phyloP scores from a whole-genome alignment of 2,329 filamentous ascomycete species.

The Aspergillus sp. region DNA sequence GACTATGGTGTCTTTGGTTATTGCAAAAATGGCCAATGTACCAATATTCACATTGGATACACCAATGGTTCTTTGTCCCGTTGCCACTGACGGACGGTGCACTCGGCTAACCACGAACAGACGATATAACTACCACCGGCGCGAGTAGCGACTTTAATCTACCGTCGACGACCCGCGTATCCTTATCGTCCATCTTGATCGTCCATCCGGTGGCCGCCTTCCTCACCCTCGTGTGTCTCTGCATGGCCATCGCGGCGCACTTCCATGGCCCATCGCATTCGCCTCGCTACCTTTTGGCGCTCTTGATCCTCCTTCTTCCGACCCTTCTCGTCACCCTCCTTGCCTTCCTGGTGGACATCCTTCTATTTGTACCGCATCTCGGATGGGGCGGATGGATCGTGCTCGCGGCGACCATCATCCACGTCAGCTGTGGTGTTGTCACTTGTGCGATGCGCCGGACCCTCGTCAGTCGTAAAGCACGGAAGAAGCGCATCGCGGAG shows the following conservation, averaged over 20 bases:
- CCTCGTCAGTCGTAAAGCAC: constrained; percentile 85
- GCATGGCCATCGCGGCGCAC: constrained; percentile 77
- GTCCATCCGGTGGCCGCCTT: constrained; percentile 89
- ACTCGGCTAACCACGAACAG: constrained; percentile 15
- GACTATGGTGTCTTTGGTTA: constrained; percentile 93
- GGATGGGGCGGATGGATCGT: constrained; percentile 95
- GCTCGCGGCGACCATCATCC: constrained; percentile 80
- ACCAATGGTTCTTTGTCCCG: constrained; percentile 64
- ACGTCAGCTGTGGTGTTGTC: constrained; percentile 77
- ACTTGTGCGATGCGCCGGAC: constrained; percentile 95
- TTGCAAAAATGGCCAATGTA: constrained; percentile 68
- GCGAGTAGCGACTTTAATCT: constrained; percentile 57
- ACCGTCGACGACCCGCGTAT: constrained; percentile 63
- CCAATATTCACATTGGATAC: constrained; percentile 78
- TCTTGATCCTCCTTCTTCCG: constrained; percentile 83
- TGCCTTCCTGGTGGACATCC: constrained; percentile 87
- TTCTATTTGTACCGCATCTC: constrained; percentile 91
- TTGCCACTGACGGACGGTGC: constrained; percentile 10
- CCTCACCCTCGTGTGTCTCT: constrained; percentile 79
- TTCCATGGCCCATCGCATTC: constrained; percentile 88
- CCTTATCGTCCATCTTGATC: constrained; percentile 84
- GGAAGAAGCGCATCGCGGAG: constrained; percentile 85
- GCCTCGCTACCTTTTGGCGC: constrained; percentile 76
- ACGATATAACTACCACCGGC: constrained; percentile 40
- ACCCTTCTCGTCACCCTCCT: constrained; percentile 80